A percentile compares a stretch with the other conserved stretches of the same genome.
Conservation (phyloP, 306 rosid species). For the Vicia faba region DNA sequence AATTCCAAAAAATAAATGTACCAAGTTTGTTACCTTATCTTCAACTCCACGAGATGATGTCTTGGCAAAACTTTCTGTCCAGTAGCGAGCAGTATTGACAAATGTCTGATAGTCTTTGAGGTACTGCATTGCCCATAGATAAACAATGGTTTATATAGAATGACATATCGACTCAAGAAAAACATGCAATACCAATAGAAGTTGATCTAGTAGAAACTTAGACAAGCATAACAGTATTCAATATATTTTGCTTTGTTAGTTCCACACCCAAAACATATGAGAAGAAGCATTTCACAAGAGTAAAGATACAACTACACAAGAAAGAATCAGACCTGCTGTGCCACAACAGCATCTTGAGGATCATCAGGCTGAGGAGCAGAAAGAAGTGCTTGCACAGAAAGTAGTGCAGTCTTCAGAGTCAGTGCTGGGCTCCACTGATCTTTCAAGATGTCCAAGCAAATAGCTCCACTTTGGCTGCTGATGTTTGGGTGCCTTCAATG, state of each 20-base stretch:
- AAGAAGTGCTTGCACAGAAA: constrained; percentile 93
- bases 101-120: constrained; percentile 82
- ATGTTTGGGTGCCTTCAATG: constrained; percentile 96
- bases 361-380: constrained; percentile 99
- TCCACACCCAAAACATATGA: constrained; percentile 18
- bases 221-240: neutral
- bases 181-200: constrained; percentile 6
- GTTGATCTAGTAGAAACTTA: constrained; percentile 18
- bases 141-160: constrained; percentile 27
- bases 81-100: constrained; percentile 87
- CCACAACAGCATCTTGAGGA: constrained; percentile 99
- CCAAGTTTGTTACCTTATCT: constrained; percentile 65
- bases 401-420: constrained; percentile 97
- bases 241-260: constrained; percentile 11
- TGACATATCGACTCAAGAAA: neutral
- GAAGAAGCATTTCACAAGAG: constrained; percentile 4
- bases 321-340: constrained; percentile 71
- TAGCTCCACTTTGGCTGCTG: constrained; percentile 99
- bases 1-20: constrained; percentile 25
- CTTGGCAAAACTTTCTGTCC: constrained; percentile 97
- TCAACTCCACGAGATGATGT: constrained; percentile 73
- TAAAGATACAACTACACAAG: constrained; percentile 4
- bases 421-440: constrained; percentile 99
- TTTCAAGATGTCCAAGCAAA: constrained; percentile 92
- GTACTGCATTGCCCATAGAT: constrained; percentile 60